Conservation (phyloP, 2,329 filamentous ascomycete genomes). For the Microcyclospora tardicrescens region DNA sequence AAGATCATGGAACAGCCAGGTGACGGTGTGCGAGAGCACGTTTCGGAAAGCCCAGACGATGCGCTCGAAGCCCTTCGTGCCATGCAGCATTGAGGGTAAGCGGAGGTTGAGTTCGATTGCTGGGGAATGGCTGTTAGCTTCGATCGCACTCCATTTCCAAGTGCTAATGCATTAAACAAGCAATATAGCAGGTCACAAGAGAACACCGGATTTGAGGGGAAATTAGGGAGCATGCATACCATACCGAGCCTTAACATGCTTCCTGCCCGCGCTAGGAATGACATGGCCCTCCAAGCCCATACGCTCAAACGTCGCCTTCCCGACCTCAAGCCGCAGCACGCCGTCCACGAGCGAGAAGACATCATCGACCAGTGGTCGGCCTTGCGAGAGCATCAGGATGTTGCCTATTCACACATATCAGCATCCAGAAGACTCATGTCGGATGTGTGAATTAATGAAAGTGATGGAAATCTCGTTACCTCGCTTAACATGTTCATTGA, state of each 20-base stretch:
- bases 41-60: constrained; percentile 67
- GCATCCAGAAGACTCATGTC: background rate
- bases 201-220: constrained; percentile 1
- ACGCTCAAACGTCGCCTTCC: constrained; percentile 69
- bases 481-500: constrained; percentile 71
- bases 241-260: constrained; percentile 60
- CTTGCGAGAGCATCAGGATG: constrained; percentile 73
- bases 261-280: constrained; percentile 43
- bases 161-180: background rate
- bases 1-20: constrained; percentile 68
- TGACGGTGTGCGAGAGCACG: constrained; percentile 52
- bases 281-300: constrained; percentile 67
- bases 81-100: constrained; percentile 61
- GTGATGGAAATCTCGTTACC: constrained; percentile 39
- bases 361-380: constrained; percentile 55
- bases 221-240: constrained; percentile 35
- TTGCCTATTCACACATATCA: constrained; percentile 38
- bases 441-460: too few species aligned
- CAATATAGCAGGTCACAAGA: background rate
- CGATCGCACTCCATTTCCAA: background rate
- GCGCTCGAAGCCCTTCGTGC: constrained; percentile 71
- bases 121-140: constrained; percentile 23
- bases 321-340: constrained; percentile 62
- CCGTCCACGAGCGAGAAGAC: constrained; percentile 59
- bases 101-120: constrained; percentile 68